Base-by-base conservation (phyloP, 163 green algal genomes). In the Coccomyxa subellipsoidea region DNA sequence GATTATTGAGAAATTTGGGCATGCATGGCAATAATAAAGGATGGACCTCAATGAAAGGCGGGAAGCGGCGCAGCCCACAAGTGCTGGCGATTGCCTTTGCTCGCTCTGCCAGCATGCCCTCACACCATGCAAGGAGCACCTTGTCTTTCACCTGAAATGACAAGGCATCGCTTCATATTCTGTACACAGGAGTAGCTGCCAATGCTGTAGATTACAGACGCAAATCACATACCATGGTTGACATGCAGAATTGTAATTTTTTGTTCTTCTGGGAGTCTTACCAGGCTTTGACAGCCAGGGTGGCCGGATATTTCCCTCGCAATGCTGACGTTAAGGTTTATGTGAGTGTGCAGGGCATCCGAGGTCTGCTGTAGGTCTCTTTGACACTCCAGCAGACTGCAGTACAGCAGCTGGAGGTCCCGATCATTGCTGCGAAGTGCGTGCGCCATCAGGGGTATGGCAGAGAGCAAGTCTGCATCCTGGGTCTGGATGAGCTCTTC, bases 81-180 rank as follows among this genome's bases (percentile, higher is more conserved):
- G 9, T 77, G 3, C 4, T n/a, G 70, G 70, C 70, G 12, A 77
- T 34, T 32, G 27, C 21, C 10, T 23, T 34, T 9, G 32, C 32
- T 8, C 70, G 70, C 70, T 77, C 70, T 2, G 70, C 70, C 31
- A 40, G 32, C 70, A 77, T 77, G 70, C 70, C 70, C 32, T 77
- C 70, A 18, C 70, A 77, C 70, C 70, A 77, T 7, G 70, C 70
- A n/a, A 77, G 12, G 3, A 77, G 32, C 4, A 39, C 32, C 34
- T 77, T 77, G 32, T 40, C 32, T 8, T 34, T 31, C 70, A 27
- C 32, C 70, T 77, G 66, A n/a, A n/a, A n/a, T n/a, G n/a, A n/a
- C n/a, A n/a, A n/a, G n/a, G n/a, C n/a, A n/a, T n/a, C n/a, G n/a
- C n/a, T n/a, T n/a, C n/a, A n/a, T n/a, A n/a, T n/a, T n/a, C n/a